Evolutionary conservation across 805 yeast genomes (phyloP).

Genomic region (Hanseniaspora singularis): DNA sequence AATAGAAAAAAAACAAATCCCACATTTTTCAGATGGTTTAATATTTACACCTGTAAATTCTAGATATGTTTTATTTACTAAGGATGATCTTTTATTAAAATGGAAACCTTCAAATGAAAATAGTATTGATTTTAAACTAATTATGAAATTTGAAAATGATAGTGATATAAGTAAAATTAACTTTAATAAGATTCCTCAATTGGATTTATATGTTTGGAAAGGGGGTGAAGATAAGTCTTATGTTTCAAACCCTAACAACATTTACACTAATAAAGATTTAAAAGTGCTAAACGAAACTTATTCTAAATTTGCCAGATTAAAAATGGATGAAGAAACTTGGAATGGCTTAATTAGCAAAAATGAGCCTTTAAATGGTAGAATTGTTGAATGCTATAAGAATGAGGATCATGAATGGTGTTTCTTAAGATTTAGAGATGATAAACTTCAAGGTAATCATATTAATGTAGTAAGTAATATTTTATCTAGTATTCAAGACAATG

Average conservation of each 20-base stretch:
- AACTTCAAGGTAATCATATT: slow-evolving; percentile 72
- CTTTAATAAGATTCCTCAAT: slow-evolving; percentile 67
- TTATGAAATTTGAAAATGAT: slow-evolving; percentile 27
- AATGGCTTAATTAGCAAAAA: slow-evolving; percentile 49
- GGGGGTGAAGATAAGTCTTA: slow-evolving; percentile 38
- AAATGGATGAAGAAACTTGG: slow-evolving; percentile 67
- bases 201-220: slow-evolving; percentile 65
- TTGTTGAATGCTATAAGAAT: slow-evolving; percentile 72
- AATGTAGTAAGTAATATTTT: slow-evolving; percentile 72
- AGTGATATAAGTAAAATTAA: slow-evolving; percentile 33
- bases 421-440: slow-evolving; percentile 87
- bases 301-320: slow-evolving; percentile 53
- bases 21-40: slow-evolving; percentile 87
- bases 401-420: slow-evolving; percentile 64
- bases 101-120: slow-evolving; percentile 98
- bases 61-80: slow-evolving; percentile 70
- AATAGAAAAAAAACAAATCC: slow-evolving; percentile 45
- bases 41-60: slow-evolving; percentile 84
- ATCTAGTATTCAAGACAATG: slow-evolving; percentile 76
- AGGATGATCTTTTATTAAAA: slow-evolving; percentile 73
- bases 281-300: slow-evolving; percentile 36
- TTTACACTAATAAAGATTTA: slow-evolving; percentile 26
- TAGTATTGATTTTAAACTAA: slow-evolving; percentile 74
- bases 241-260: slow-evolving; percentile 25
- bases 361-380: slow-evolving; percentile 80